A percentile compares a stretch with the other conserved stretches of the same genome.
phyloP scores from a whole-genome alignment of 305 asterid genomes.

The Fraxinus nigra region DNA sequence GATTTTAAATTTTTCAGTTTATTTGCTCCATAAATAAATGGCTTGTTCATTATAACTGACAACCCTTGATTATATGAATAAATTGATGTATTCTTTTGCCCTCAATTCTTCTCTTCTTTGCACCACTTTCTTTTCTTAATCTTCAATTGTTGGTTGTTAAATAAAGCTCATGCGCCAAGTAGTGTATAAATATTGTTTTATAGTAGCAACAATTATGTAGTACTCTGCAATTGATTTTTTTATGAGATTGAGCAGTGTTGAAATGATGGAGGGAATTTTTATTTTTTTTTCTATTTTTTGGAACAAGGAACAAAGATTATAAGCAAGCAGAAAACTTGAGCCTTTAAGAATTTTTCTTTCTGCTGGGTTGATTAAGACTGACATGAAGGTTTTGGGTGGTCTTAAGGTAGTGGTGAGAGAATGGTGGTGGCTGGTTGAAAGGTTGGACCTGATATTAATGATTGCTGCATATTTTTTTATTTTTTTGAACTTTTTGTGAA shows the following conservation, averaged over 20 bases:
- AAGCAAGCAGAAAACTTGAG: not conserved
- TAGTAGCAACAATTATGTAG: not conserved
- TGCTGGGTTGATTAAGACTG: not conserved
- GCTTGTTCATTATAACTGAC: not conserved
- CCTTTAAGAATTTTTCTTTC: not conserved
- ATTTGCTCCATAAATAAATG: not conserved
- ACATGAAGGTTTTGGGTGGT: not conserved
- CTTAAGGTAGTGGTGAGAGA: not conserved
- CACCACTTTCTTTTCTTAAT: not conserved
- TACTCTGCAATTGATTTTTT: not conserved
- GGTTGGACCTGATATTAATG: not conserved
- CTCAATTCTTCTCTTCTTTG: not conserved
- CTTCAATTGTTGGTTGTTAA: not conserved
- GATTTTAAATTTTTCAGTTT: not conserved
- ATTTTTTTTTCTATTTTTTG: not conserved
- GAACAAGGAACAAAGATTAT: not conserved
- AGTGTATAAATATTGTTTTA: not conserved
- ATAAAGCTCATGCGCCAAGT: not conserved
- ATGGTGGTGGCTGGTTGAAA: not conserved
- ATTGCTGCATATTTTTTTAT: not conserved
- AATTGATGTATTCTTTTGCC: not conserved
- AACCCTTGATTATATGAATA: not conserved
- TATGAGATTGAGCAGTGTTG: not conserved
- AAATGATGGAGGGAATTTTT: too few species aligned
- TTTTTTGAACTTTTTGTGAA: not conserved